Evolutionary conservation across 768 basidiomycete species (phyloP).

Genomic region (Tricholoma furcatifolium): DNA sequence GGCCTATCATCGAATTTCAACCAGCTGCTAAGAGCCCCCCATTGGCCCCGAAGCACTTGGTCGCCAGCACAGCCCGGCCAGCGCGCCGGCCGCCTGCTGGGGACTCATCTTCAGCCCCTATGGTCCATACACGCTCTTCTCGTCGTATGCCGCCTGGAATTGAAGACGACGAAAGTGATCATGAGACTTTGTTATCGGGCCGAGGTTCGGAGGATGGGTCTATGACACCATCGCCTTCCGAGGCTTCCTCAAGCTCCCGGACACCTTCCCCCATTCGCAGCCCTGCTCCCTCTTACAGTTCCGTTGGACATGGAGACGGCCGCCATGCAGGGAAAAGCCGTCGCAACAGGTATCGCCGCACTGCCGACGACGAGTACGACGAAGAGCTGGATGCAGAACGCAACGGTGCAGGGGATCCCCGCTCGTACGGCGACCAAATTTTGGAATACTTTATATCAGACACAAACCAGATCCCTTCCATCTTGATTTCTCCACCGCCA

Average conservation of each 20-base stretch:
- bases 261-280: constrained; percentile 88
- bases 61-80: constrained; percentile 62
- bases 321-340: constrained; percentile 33
- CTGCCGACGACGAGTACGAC: constrained; percentile 43
- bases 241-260: constrained; percentile 83
- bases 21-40: constrained; percentile 90
- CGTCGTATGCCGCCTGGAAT: constrained; percentile 49
- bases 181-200: constrained; percentile 55
- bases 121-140: constrained; percentile 59
- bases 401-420: constrained; percentile 52
- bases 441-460: constrained; percentile 99
- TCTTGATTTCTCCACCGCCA: constrained; percentile 83
- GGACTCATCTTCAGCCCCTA: constrained; percentile 34
- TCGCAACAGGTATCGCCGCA: constrained; percentile 48
- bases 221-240: constrained; percentile 87
- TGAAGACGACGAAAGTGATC: constrained; percentile 58
- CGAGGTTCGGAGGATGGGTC: constrained; percentile 85
- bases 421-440: constrained; percentile 92
- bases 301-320: constrained; percentile 40
- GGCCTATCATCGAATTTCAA: constrained; percentile 93
- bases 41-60: constrained; percentile 93
- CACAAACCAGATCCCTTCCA: constrained; percentile 83
- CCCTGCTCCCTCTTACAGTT: constrained; percentile 44
- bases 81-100: constrained; percentile 42
- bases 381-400: constrained; percentile 45